Percentiles rank a stretch among this genome's conserved stretches.
Evolutionary conservation across 768 basidiomycete species (phyloP).

Genomic region (Mycena chlorophos): DNA sequence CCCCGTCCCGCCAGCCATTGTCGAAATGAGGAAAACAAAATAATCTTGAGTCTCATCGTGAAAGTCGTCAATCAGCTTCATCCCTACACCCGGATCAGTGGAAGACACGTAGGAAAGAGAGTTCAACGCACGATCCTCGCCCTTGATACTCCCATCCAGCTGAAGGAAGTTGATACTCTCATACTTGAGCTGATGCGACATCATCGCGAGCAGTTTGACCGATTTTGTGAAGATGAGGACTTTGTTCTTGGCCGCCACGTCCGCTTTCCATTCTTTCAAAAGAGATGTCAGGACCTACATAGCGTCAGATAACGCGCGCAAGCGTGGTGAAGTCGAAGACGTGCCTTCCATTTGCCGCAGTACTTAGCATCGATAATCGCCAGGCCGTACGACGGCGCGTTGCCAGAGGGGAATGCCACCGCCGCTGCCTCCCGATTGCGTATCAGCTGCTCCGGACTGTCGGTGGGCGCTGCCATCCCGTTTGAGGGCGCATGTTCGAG

Average conservation of each 20-base stretch:
- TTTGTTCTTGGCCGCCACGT: constrained; percentile 61
- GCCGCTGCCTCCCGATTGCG: constrained; percentile 64
- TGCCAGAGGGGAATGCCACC: constrained; percentile 59
- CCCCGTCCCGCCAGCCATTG: constrained; percentile 88
- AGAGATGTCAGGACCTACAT: constrained; percentile 59
- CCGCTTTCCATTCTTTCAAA: constrained; percentile 66
- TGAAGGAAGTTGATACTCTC: constrained; percentile 61
- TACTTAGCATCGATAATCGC: constrained; percentile 63
- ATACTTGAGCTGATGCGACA: constrained; percentile 70
- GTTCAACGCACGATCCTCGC: constrained; percentile 57
- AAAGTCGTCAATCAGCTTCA: constrained; percentile 85
- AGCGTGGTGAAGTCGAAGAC: constrained; percentile 26
- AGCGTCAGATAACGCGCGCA: not conserved
- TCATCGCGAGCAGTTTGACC: constrained; percentile 84
- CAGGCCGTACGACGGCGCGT: constrained; percentile 58
- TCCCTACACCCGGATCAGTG: constrained; percentile 47
- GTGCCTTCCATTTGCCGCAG: constrained; percentile 85
- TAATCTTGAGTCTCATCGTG: constrained; percentile 63
- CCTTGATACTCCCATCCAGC: constrained; percentile 77
- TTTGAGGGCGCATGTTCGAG: too few species aligned
- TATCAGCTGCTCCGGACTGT: constrained; percentile 55
- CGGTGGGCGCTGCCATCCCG: constrained; percentile 54
- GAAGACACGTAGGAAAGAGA: not conserved
- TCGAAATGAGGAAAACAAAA: constrained; percentile 87
- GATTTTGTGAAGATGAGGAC: constrained; percentile 94